Evolutionary conservation across 495 filamentous ascomycete species (phyloP).

Genomic region (Apodospora peruviana): DNA sequence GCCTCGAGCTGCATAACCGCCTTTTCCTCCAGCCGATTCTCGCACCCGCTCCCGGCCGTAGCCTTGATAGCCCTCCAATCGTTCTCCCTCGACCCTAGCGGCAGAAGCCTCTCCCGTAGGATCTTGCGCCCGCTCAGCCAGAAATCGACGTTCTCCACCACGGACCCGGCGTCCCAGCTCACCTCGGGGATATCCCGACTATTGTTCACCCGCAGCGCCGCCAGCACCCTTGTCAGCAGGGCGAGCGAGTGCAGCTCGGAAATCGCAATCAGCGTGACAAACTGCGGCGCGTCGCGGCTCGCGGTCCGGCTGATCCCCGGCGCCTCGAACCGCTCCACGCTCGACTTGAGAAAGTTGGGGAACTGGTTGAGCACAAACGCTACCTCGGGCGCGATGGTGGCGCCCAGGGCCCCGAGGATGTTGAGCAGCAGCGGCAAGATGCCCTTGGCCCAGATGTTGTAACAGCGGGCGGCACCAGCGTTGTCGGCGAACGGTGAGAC

Average conservation of each 20-base stretch:
- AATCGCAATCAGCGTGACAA: constrained; percentile 63
- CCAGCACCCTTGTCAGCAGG: constrained; percentile 63
- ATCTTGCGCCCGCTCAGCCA: constrained; percentile 57
- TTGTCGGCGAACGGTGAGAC: constrained; percentile 61
- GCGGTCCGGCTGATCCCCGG: constrained; percentile 43
- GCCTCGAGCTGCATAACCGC: constrained; percentile 57
- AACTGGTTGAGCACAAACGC: constrained; percentile 82
- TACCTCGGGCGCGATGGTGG: constrained; percentile 74
- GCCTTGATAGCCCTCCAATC: constrained; percentile 49
- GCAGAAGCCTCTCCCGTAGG: constrained; percentile 63
- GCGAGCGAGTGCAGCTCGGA: constrained; percentile 73
- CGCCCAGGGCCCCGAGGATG: constrained; percentile 73
- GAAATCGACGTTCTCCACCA: constrained; percentile 74
- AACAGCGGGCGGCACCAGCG: constrained; percentile 53
- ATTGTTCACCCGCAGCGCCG: constrained; percentile 54
- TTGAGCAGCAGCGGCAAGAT: constrained; percentile 88
- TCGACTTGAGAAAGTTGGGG: constrained; percentile 61
- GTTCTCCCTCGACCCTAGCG: constrained; percentile 66
- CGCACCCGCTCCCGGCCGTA: constrained; percentile 25
- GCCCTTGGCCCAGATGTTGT: constrained; percentile 82
- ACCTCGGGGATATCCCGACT: constrained; percentile 59
- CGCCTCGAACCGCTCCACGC: constrained; percentile 54
- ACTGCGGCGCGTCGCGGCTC: constrained; percentile 31
- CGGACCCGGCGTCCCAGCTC: constrained; percentile 60
- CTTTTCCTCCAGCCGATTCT: constrained; percentile 68